Evolutionary conservation across 2,329 filamentous ascomycete genomes (phyloP).

Genomic region (Beauveria medogensis): DNA sequence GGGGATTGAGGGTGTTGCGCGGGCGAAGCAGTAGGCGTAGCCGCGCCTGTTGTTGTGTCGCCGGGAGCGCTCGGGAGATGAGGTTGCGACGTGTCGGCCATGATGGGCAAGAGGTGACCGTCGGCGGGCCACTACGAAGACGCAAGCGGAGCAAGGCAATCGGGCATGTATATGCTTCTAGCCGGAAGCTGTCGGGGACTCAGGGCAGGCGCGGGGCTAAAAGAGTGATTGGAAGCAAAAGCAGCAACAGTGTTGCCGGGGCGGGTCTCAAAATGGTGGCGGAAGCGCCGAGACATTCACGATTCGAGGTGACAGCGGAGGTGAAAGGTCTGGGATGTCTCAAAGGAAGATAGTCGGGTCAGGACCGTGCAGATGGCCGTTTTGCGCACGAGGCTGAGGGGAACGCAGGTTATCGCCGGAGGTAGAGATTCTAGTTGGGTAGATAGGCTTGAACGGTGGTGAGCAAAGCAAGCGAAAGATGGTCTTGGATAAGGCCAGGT

Average conservation of each 20-base stretch:
- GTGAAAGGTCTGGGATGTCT: conserved; percentile 1
- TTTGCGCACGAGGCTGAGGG: not conserved
- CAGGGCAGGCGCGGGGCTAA: not conserved
- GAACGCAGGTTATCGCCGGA: not conserved
- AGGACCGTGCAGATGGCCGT: not conserved
- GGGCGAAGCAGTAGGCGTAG: not conserved
- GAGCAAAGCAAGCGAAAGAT: not conserved
- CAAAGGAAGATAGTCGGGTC: not conserved
- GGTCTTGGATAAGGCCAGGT: not conserved
- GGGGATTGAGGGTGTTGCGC: not conserved
- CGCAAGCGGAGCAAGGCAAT: not conserved
- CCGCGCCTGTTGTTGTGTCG: not conserved
- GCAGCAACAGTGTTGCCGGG: not conserved
- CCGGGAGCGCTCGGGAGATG: not conserved
- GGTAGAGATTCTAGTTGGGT: too few relatives aligned
- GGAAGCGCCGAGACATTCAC: conserved; percentile 8
- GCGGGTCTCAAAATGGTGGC: conserved; percentile 4
- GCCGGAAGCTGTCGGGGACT: not conserved
- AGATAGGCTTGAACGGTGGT: not conserved
- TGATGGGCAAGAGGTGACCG: not conserved
- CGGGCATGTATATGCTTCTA: not conserved
- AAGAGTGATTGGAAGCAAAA: not conserved
- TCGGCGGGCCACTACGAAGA: not conserved
- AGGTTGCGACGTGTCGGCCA: not conserved
- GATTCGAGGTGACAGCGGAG: not conserved